Conservation (phyloP, 441 rosid genomes). For the Populus hybrid region DNA sequence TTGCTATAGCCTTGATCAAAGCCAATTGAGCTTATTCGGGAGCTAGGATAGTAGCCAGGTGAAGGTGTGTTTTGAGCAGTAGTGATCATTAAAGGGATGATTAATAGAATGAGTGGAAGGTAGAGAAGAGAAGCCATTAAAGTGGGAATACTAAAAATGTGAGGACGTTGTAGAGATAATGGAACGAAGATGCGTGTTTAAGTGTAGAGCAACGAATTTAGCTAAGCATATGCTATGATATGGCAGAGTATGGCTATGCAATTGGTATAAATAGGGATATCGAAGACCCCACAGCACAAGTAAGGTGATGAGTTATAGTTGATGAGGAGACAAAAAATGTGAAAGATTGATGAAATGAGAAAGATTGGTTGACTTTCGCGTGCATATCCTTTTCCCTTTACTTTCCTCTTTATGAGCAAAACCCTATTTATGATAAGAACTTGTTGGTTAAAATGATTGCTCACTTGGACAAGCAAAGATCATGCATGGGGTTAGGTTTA, state of each 20-base stretch:
- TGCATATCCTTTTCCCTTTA: not conserved
- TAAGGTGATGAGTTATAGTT: constrained; percentile 35
- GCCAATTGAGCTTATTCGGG: constrained; percentile 54
- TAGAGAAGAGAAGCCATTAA: constrained; percentile 29
- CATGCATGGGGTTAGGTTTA: not conserved
- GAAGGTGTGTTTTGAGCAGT: constrained; percentile 72
- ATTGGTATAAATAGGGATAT: constrained; percentile 39
- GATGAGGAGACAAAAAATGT: constrained; percentile 26
- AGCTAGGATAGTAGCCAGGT: constrained; percentile 89
- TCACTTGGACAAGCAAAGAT: constrained; percentile 21
- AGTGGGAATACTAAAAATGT: constrained; percentile 15
- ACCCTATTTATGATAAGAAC: constrained; percentile 9
- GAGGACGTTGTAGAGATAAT: not conserved
- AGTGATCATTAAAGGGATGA: constrained; percentile 27
- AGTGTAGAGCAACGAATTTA: constrained; percentile 6
- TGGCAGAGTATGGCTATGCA: constrained; percentile 19
- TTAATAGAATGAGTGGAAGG: constrained; percentile 14
- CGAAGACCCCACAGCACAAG: constrained; percentile 26
- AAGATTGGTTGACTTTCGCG: constrained; percentile 17
- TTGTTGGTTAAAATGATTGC: constrained; percentile 13
- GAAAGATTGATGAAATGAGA: constrained; percentile 13
- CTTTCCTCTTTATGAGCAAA: not conserved
- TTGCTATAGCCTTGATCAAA: constrained; percentile 64
- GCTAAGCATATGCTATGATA: constrained; percentile 1
- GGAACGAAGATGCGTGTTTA: not conserved